Evolutionary conservation across 1,139 yeast genomes (phyloP).

Genomic region (Candida dubliniensis): DNA sequence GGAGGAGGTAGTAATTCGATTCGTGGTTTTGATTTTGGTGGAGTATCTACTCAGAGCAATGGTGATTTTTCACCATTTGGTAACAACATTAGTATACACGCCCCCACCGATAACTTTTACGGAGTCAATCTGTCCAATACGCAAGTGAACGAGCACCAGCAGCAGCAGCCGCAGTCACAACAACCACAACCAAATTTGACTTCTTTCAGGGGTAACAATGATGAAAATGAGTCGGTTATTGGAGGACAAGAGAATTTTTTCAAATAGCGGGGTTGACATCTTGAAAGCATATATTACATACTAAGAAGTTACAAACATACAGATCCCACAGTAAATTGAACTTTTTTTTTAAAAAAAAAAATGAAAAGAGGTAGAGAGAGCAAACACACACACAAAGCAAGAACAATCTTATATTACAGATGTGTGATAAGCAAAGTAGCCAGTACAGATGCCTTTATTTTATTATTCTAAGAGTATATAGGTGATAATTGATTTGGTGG

Average conservation of each 20-base stretch:
- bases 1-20: slow-evolving; percentile 11
- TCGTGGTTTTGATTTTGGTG: slow-evolving; percentile 18
- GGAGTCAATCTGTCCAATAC: not conserved
- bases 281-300: not conserved
- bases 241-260: not conserved
- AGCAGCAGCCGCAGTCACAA: not conserved
- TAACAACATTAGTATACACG: slow-evolving; percentile 8
- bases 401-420: no score
- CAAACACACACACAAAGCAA: no score
- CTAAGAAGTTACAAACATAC: not conserved
- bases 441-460: no score
- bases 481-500: no score
- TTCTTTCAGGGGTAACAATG: not conserved
- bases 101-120: not conserved
- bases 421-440: no score
- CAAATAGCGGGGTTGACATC: not conserved
- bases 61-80: slow-evolving; percentile 19
- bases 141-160: not conserved
- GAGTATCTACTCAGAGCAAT: slow-evolving; percentile 4
- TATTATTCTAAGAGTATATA: no score
- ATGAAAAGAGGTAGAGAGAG: no score
- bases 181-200: not conserved
- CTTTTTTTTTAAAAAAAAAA: no score
- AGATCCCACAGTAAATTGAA: no score
- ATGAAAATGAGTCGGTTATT: slow-evolving; percentile 4